Conservation (phyloP, 441 rosid species). For the Eutrema salsugineum region DNA sequence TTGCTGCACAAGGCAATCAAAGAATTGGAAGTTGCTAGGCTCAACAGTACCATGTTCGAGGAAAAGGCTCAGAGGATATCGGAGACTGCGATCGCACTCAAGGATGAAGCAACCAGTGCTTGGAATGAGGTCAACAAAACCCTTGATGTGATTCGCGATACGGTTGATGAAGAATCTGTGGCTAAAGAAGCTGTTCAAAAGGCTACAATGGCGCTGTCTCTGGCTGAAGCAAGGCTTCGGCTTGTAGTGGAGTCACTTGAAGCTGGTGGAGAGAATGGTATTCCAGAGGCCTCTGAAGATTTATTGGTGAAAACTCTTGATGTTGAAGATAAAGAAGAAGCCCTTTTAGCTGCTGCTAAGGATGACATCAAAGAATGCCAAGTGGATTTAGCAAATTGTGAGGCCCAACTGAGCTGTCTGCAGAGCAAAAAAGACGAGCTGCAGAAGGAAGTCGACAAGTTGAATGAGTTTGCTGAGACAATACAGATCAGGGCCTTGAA, state of each 20-base stretch:
- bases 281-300: conserved; percentile 36
- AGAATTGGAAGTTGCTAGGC: conserved; percentile 75
- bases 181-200: conserved; percentile 78
- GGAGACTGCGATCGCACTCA: conserved; percentile 82
- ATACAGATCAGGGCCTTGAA: conserved; percentile 66
- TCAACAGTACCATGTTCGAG: conserved; percentile 82
- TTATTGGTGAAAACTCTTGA: conserved; percentile 27
- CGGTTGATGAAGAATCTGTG: conserved; percentile 56
- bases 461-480: conserved; percentile 74
- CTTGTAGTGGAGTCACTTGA: conserved; percentile 61
- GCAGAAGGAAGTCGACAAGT: conserved; percentile 69
- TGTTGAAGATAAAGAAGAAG: conserved; percentile 34
- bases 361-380: conserved; percentile 65
- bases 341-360: conserved; percentile 54
- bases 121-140: conserved; percentile 58
- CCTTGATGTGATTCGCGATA: conserved; percentile 54
- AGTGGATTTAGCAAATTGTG: conserved; percentile 46
- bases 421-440: conserved; percentile 62
- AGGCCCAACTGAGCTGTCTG: conserved; percentile 52
- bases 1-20: conserved; percentile 52
- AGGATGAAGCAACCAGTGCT: conserved; percentile 71
- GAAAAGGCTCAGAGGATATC: conserved; percentile 89
- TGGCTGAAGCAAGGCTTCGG: conserved; percentile 78
- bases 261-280: conserved; percentile 32
- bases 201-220: conserved; percentile 78